Percentiles rank a stretch among this genome's conserved stretches.
Conservation (phyloP, 495 filamentous ascomycete species). For the Lindgomyces ingoldianus region DNA sequence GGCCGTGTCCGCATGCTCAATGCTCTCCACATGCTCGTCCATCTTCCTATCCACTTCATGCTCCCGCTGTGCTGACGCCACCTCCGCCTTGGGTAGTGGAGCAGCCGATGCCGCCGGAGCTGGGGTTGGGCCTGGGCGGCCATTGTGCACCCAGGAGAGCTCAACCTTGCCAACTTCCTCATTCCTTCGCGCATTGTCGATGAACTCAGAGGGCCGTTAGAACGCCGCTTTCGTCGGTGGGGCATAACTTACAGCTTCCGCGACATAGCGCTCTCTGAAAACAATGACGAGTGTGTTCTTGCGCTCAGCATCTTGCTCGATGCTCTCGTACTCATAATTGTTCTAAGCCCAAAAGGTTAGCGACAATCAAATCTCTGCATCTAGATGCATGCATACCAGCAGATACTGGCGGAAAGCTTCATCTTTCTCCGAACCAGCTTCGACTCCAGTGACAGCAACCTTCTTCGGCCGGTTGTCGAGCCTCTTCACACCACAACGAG, state of each 20-base stretch:
- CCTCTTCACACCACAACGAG: slow-evolving; percentile 53
- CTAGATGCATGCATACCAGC: too few species aligned
- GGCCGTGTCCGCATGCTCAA: not conserved
- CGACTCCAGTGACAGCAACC: slow-evolving; percentile 69
- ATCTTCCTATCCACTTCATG: not conserved
- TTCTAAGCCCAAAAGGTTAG: slow-evolving; percentile 54
- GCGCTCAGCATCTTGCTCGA: slow-evolving; percentile 64
- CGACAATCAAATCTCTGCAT: too few species aligned
- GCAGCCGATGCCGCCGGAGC: not conserved
- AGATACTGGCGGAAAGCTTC: slow-evolving; percentile 84
- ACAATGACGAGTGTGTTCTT: slow-evolving; percentile 64
- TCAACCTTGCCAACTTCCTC: slow-evolving; percentile 76
- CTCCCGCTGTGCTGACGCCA: not conserved
- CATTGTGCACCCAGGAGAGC: slow-evolving; percentile 62
- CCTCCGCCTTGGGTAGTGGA: not conserved
- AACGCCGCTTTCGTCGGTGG: not conserved
- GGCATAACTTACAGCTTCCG: slow-evolving; percentile 61
- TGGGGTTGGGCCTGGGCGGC: not conserved
- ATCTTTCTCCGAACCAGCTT: slow-evolving; percentile 70
- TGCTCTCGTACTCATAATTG: slow-evolving; percentile 77
- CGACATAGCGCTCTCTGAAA: slow-evolving; percentile 87
- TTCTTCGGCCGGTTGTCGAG: slow-evolving; percentile 85
- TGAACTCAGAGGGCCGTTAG: slow-evolving; percentile 50
- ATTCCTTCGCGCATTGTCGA: slow-evolving; percentile 66
- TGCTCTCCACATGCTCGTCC: not conserved